Evolutionary conservation across 495 filamentous ascomycete species (phyloP), one percentile per base, ranked within the genome.

Genomic region (Thozetella sp.): DNA sequence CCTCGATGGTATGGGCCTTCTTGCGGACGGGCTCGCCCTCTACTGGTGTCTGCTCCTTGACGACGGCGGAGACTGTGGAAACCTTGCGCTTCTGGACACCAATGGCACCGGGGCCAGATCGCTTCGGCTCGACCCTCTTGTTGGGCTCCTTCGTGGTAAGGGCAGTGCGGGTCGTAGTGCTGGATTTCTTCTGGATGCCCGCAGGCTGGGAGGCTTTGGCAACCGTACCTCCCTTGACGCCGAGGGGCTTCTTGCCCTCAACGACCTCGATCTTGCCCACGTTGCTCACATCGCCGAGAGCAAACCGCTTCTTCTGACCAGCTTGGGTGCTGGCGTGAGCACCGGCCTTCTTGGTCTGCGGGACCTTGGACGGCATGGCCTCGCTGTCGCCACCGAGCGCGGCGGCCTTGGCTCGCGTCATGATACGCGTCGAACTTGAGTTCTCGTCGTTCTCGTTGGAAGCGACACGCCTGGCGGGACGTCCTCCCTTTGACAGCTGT

Each of bases 381-480:
- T 79, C 66, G 61, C 79, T 80, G 60, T 86, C 85, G 26, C 80
- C 79, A 48, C 76, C 82, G 40, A 94, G 76, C 22, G 90, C 89
- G 43, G 91, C 91, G 15, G 93, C 86, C 78, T 99, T 99, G 59
- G 96, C 94, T 72, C 95, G 84, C 55, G 95, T 99, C 68, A 97
- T 48, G 9, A 48, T 67, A 75, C 94, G 93, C 73, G 86, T 88
- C 58, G 90, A 86, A 23, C 81, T 86, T 43, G 74, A 77, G 67
- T 96, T 97, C 81, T 98, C 95, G 68, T 97, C 95, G 68, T 97
- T 97, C 76, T 97, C 93, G 72, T 97, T 94, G 66, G 88, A 88
- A 59, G 88, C 76, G 63, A 85, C 82, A 75, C 93, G 87, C 57
- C 66, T 68, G 48, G 65, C 65, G 61, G 74, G 61, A 57, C 72